phyloP scores from a whole-genome alignment of 495 filamentous ascomycete genomes.

The Lentithecium fluviatile region DNA sequence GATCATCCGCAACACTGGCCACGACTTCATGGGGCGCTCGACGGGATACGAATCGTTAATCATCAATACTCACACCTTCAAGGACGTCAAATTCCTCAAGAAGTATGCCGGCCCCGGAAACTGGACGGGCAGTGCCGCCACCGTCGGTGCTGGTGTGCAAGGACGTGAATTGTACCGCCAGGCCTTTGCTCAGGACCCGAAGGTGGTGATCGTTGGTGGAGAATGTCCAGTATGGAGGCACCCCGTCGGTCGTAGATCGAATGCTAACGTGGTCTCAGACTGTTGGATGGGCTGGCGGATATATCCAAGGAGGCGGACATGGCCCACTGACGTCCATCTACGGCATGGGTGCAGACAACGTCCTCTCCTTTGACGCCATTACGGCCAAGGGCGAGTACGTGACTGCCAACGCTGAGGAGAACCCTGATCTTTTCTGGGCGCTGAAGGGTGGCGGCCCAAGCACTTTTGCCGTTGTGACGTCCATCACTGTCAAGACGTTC shows the following conservation, averaged over 20 bases:
- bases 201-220: constrained; percentile 31
- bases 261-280: constrained; percentile 10
- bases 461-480: constrained; percentile 28
- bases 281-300: constrained; percentile 27
- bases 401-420: constrained; percentile 25
- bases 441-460: constrained; percentile 31
- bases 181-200: constrained; percentile 3
- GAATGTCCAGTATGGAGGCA: constrained; percentile 27
- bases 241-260: neutral
- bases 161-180: constrained; percentile 45
- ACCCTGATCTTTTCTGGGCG: constrained; percentile 34
- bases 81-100: constrained; percentile 38
- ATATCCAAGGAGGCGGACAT: constrained; percentile 33
- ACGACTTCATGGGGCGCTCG: constrained; percentile 37
- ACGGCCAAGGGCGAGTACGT: constrained; percentile 30
- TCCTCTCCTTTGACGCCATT: constrained; percentile 31
- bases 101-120: constrained; percentile 38
- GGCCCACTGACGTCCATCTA: constrained; percentile 27
- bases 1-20: constrained; percentile 34
- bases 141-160: constrained; percentile 52
- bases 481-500: constrained; percentile 51
- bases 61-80: constrained; percentile 35
- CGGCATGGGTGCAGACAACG: constrained; percentile 32
- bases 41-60: constrained; percentile 27
- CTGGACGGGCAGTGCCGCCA: constrained; percentile 50